Evolutionary conservation across 2,329 filamentous ascomycete species (phyloP), one percentile per base, ranked within the genome.

Genomic region (Apiospora koreana): DNA sequence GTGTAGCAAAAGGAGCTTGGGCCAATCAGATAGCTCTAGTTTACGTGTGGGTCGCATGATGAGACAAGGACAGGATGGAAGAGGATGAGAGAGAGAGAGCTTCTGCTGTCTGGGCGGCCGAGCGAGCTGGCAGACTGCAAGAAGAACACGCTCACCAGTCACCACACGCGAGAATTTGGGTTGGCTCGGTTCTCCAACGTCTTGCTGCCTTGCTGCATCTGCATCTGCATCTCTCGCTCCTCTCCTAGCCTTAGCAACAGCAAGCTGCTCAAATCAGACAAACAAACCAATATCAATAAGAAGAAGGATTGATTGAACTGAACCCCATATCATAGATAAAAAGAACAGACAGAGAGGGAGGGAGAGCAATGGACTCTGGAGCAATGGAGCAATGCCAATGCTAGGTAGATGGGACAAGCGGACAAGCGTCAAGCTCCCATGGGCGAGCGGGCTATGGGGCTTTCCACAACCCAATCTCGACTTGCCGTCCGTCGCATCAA

Each of bases 11-110:
- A n/a, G 62, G 38, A 43, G 65, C 65, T 67, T 46, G 42, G 65
- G 25, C 65, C 65, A 67, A 67, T 67, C 65, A 67, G 42, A 43
- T 43, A 43, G 8, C 7, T 31, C 42, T 46, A 31, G 42, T 46
- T 46, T 67, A 46, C 25, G 65, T 43, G 65, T 67, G 65, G 65
- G 65, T 67, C 42, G 31, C 54, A 67, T 65, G 43, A 48, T 68
- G 68, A 71, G 70, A 71, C 70, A 71, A 65, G 54, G 54, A 58
- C 41, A 43, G 41, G 43, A 46, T n/a, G 21, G 18, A 16, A 45
- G 42, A 58, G 50, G 18, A 35, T n/a, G n/a, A n/a, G n/a, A n/a
- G n/a, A 18, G 28, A 35, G 54, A 38, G 54, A 38, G 54, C 54
- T 62, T 18, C 12, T 48, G 14, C 45, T 46, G 48, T 54, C 48